Evolutionary conservation across 495 filamentous ascomycete genomes (phyloP).

Genomic region (Echria macrotheca): DNA sequence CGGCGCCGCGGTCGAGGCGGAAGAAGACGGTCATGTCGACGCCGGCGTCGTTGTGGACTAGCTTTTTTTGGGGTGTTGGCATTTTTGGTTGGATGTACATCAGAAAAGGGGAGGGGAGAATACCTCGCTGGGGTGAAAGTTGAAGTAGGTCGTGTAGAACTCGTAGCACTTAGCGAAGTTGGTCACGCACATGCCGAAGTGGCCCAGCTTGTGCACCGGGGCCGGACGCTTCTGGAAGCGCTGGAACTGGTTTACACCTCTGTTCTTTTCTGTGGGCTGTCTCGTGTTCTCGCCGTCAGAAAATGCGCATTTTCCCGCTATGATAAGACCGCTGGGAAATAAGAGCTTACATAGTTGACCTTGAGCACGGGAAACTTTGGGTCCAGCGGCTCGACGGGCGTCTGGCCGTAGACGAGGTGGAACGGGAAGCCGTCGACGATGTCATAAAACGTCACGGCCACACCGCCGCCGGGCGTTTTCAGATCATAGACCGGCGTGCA

Average conservation of each 20-base stretch:
- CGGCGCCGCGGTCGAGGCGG: slow-evolving; percentile 57
- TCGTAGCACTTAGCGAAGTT: slow-evolving; percentile 51
- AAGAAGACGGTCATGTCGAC: slow-evolving; percentile 55
- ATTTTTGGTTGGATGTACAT: too few relatives aligned
- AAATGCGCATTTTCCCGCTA: background rate
- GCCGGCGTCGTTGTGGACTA: slow-evolving; percentile 44
- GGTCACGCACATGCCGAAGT: slow-evolving; percentile 61
- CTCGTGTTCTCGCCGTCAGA: background rate
- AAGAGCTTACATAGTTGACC: slow-evolving; percentile 38
- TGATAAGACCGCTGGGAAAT: too few relatives aligned
- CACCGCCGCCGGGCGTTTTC: slow-evolving; percentile 54
- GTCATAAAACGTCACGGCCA: slow-evolving; percentile 52
- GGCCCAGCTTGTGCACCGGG: slow-evolving; percentile 68
- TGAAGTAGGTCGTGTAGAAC: slow-evolving; percentile 66
- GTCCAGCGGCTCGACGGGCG: slow-evolving; percentile 25
- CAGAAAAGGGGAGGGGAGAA: too few relatives aligned
- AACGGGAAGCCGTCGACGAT: slow-evolving; percentile 55
- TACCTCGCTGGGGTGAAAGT: slow-evolving; percentile 55
- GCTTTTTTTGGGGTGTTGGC: slow-evolving; percentile 14
- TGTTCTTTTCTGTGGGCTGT: slow-evolving; percentile 44
- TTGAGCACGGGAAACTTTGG: slow-evolving; percentile 41
- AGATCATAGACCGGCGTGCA: slow-evolving; percentile 46
- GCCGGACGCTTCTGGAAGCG: slow-evolving; percentile 59
- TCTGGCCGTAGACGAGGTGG: slow-evolving; percentile 54
- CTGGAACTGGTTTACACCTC: slow-evolving; percentile 42